Evolutionary conservation across 1,284 basidiomycete genomes (phyloP).

Genomic region (Meira nashicola): DNA sequence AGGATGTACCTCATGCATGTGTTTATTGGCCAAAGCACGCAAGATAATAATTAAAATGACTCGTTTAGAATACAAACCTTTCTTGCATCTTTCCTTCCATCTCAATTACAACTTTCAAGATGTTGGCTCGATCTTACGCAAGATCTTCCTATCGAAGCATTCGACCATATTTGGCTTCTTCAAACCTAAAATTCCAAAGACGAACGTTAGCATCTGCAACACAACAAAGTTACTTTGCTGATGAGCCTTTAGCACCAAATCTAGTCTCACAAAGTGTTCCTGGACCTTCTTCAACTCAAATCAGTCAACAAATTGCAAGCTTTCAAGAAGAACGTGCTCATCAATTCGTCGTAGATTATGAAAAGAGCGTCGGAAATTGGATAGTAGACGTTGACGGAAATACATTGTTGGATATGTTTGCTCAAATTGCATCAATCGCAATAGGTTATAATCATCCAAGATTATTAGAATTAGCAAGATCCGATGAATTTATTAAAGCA

Average conservation of each 20-base stretch:
- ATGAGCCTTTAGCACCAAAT: constrained; percentile 39
- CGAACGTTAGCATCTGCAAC: constrained; percentile 7
- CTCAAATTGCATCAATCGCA: constrained; percentile 55
- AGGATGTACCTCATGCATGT: no score
- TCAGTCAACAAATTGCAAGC: constrained; percentile 46
- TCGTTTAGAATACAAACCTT: no score
- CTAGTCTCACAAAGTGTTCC: constrained; percentile 42
- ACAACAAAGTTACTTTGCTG: constrained; percentile 34
- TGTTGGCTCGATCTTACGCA: no score
- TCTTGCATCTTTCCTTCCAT: no score
- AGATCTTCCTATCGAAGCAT: no score
- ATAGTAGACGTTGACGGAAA: constrained; percentile 60
- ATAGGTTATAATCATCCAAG: constrained; percentile 58
- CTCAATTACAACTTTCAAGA: no score
- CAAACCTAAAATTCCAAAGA: no score
- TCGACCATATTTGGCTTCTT: no score
- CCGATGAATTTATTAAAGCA: constrained; percentile 54
- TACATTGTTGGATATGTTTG: constrained; percentile 59
- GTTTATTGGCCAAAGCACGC: no score
- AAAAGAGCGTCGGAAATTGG: constrained; percentile 52
- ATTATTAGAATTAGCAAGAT: constrained; percentile 45
- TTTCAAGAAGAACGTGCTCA: constrained; percentile 56
- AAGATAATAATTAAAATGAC: no score
- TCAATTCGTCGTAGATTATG: constrained; percentile 55
- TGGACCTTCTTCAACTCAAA: constrained; percentile 45